Conservation (phyloP, 768 basidiomycete genomes). For the Tulasnella sp. region DNA sequence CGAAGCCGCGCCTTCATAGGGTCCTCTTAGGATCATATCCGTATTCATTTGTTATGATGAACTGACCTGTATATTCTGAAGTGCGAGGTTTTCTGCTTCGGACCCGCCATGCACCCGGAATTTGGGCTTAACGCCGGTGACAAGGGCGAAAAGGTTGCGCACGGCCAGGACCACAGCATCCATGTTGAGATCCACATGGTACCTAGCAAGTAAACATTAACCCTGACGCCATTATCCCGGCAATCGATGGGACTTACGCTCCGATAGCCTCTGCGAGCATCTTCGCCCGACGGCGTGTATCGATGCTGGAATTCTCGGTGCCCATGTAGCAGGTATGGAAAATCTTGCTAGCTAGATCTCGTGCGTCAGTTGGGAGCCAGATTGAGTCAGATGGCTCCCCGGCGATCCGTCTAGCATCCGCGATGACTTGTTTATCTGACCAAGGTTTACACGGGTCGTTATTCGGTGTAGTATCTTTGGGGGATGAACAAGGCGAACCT, state of each 20-base stretch:
- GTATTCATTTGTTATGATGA: not conserved
- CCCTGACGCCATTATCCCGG: not conserved
- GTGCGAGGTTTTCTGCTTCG: constrained; percentile 79
- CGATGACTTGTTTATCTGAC: constrained; percentile 71
- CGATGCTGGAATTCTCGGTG: constrained; percentile 83
- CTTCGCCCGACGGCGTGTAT: constrained; percentile 78
- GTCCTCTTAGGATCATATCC: not conserved
- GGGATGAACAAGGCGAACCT: constrained; percentile 36
- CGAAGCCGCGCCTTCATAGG: constrained; percentile 61
- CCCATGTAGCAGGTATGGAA: constrained; percentile 99
- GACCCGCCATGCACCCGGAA: constrained; percentile 84
- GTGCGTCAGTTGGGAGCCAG: constrained; percentile 77
- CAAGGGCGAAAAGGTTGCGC: constrained; percentile 65
- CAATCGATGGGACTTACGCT: constrained; percentile 38
- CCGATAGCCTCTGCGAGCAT: constrained; percentile 80
- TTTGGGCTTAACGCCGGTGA: constrained; percentile 59
- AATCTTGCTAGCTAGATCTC: constrained; percentile 71
- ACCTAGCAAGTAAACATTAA: constrained; percentile 36
- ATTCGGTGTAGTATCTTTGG: no score
- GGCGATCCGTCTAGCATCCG: constrained; percentile 77
- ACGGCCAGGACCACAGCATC: constrained; percentile 79
- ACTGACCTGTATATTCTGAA: constrained; percentile 88
- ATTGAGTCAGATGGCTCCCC: constrained; percentile 71
- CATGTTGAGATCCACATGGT: constrained; percentile 94
- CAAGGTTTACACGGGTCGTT: not conserved